phyloP scores from a whole-genome alignment of 768 basidiomycete genomes.

The Suillus occidentalis region DNA sequence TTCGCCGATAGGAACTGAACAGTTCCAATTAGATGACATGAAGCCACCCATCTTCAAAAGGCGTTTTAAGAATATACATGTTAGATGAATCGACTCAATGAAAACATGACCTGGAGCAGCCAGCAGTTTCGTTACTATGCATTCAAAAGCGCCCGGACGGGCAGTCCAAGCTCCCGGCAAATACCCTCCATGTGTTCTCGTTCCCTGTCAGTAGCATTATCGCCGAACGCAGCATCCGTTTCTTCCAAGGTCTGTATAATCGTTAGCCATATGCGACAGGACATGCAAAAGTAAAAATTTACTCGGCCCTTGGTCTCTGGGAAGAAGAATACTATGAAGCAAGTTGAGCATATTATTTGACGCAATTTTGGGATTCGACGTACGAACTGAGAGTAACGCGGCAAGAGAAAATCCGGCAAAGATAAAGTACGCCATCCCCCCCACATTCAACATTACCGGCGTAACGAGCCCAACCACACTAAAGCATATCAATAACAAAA shows the following conservation, averaged over 20 bases:
- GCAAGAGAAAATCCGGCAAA: conserved; percentile 34
- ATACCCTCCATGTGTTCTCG: conserved; percentile 29
- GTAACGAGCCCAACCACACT: conserved; percentile 33
- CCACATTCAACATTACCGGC: conserved; percentile 45
- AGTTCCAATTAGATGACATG: background rate
- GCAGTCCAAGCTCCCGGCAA: conserved; percentile 31
- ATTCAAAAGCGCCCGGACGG: conserved; percentile 21
- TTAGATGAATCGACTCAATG: background rate
- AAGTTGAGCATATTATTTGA: background rate
- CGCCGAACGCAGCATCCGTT: conserved; percentile 35
- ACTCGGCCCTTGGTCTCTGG: conserved; percentile 37
- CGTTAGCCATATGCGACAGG: background rate
- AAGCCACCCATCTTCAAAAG: background rate
- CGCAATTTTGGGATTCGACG: conserved; percentile 5
- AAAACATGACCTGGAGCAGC: background rate
- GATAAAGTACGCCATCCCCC: conserved; percentile 33
- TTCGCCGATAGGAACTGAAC: background rate
- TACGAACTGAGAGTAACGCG: conserved; percentile 31
- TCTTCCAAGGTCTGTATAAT: conserved; percentile 31
- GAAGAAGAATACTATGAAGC: conserved; percentile 25
- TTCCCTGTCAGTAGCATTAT: conserved; percentile 26
- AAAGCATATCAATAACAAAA: conserved; percentile 4
- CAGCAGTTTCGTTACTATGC: too few species aligned
- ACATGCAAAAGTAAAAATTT: conserved; percentile 11
- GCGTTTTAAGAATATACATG: background rate